Conservation (phyloP, 2,329 filamentous ascomycete species). For the Knufia petricola region DNA sequence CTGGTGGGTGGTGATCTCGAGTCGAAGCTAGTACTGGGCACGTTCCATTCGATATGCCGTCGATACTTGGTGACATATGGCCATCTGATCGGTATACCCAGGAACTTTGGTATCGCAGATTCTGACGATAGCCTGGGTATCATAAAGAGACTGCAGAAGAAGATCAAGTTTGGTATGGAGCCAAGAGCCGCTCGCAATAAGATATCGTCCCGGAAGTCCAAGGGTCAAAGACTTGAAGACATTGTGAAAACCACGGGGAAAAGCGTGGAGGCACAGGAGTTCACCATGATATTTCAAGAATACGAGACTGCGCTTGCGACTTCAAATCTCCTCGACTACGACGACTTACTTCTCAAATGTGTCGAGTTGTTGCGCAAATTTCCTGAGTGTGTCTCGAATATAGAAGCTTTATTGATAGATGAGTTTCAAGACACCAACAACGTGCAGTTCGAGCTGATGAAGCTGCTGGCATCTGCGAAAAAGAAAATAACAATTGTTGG, state of each 20-base stretch:
- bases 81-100: conserved; percentile 67
- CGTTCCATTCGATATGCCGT: conserved; percentile 86
- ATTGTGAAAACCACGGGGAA: conserved; percentile 27
- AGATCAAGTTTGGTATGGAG: conserved; percentile 59
- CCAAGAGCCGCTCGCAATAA: conserved; percentile 60
- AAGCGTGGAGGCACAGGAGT: conserved; percentile 50
- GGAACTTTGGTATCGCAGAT: conserved; percentile 86
- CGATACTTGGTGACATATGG: conserved; percentile 80
- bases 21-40: conserved; percentile 72
- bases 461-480: conserved; percentile 62
- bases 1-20: conserved; percentile 71
- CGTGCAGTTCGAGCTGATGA: conserved; percentile 92
- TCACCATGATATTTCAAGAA: conserved; percentile 57
- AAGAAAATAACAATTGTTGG: conserved; percentile 87
- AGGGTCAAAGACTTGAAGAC: conserved; percentile 40
- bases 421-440: conserved; percentile 97
- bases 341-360: conserved; percentile 79
- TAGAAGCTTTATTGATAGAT: conserved; percentile 86
- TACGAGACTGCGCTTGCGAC: conserved; percentile 67
- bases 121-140: conserved; percentile 69
- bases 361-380: conserved; percentile 64
- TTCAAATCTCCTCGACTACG: conserved; percentile 84
- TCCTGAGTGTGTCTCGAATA: conserved; percentile 75
- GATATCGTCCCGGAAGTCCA: conserved; percentile 58
- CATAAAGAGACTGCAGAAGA: conserved; percentile 70